These are phyloP conservation scores for Oryza australiensis DNA, from an alignment of 176 grass and related monocot species.

Conservation along the genomic window DNA sequence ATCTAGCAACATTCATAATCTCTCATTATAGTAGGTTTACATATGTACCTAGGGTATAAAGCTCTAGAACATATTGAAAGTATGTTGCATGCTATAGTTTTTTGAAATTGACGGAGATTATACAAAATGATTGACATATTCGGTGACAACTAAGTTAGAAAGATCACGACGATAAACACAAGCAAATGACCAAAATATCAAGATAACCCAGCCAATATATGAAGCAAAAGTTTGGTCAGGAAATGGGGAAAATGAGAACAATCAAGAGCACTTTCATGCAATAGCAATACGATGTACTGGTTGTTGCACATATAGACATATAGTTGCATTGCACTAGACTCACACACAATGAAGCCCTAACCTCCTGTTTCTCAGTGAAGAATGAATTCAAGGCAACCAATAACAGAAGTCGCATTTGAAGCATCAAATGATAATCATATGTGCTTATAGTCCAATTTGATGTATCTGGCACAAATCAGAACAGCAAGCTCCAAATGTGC, in stretches of 20 bases:
- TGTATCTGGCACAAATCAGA: conserved; percentile 46
- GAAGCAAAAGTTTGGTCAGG: neutral
- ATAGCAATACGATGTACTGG: neutral
- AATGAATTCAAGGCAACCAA: neutral
- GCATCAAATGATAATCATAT: neutral
- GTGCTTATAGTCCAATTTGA: conserved; percentile 45
- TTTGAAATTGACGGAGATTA: neutral
- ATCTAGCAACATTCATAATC: neutral
- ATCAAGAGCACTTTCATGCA: conserved; percentile 5
- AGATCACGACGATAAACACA: neutral
- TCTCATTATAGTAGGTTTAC: neutral
- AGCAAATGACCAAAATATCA: neutral
- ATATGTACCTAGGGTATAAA: neutral
- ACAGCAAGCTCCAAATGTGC: conserved; percentile 14
- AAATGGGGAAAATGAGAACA: neutral
- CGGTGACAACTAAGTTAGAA: neutral
- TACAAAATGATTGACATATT: neutral
- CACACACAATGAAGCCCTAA: neutral
- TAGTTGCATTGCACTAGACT: neutral
- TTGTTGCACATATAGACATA: conserved; percentile 7
- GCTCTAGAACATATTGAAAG: neutral
- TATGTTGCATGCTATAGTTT: neutral
- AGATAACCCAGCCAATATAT: neutral
- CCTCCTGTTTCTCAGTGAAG: neutral
- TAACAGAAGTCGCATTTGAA: neutral